Percentiles rank a stretch among this genome's conserved stretches.
Evolutionary conservation across 2,329 filamentous ascomycete genomes (phyloP).

Genomic region (Geosmithia morbida): DNA sequence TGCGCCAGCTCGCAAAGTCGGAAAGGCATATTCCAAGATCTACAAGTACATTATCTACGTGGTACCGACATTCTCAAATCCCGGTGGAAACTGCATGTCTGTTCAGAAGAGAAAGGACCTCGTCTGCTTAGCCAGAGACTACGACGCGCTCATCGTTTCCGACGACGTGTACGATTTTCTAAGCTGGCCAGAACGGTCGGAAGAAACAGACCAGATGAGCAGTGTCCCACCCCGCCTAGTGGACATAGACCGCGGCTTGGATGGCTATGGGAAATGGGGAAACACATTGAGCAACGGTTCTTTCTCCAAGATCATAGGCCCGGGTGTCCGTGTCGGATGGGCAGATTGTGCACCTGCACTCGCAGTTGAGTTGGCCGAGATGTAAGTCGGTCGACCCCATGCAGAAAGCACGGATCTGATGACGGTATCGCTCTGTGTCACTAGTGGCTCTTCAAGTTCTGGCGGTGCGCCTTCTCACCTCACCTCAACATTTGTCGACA

Average conservation of each 20-base stretch:
- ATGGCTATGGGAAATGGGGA: slow-evolving; percentile 32
- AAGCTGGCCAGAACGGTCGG: slow-evolving; percentile 41
- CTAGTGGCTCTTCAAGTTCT: slow-evolving; percentile 1
- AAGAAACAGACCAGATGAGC: slow-evolving; percentile 1
- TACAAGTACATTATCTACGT: slow-evolving; percentile 56
- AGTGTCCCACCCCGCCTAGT: slow-evolving; percentile 32
- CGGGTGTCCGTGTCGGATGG: slow-evolving; percentile 50
- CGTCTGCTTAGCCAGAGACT: slow-evolving; percentile 44
- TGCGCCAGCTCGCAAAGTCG: slow-evolving; percentile 31
- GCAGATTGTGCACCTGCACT: slow-evolving; percentile 2
- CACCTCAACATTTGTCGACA: slow-evolving; percentile 3
- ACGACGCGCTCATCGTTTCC: slow-evolving; percentile 48
- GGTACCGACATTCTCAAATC: slow-evolving; percentile 58
- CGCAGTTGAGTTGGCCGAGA: background rate
- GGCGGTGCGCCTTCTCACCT: slow-evolving; percentile 4
- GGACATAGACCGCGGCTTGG: slow-evolving; percentile 28
- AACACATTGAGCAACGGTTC: slow-evolving; percentile 52
- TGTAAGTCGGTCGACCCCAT: background rate
- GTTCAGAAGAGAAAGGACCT: slow-evolving; percentile 38
- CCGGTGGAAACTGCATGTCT: slow-evolving; percentile 50
- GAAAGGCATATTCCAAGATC: slow-evolving; percentile 39
- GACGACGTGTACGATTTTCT: slow-evolving; percentile 65
- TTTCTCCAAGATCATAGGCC: slow-evolving; percentile 52
- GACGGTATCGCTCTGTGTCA: too few relatives aligned
- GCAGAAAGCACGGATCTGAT: too few relatives aligned